Percentiles rank a stretch among this genome's conserved stretches.
Evolutionary conservation across 1,284 basidiomycete species (phyloP).

Genomic region (Hortiboletus rubellus): DNA sequence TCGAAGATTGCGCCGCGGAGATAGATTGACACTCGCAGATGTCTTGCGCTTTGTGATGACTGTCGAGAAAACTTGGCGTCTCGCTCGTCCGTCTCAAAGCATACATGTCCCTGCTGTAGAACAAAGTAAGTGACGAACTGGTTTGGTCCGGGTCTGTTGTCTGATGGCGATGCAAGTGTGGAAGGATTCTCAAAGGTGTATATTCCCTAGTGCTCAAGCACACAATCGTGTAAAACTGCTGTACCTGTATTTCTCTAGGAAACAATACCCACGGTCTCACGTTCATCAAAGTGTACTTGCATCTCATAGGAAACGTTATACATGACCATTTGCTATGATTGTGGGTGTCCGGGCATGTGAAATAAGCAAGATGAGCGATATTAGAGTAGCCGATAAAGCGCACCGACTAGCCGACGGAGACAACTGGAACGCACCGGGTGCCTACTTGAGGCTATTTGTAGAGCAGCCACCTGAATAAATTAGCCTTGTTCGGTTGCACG

Average conservation of each 20-base stretch:
- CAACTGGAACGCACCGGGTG: neutral
- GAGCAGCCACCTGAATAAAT: too few relatives aligned
- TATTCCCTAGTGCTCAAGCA: constrained; percentile 44
- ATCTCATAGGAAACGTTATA: neutral
- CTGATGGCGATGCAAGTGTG: constrained; percentile 46
- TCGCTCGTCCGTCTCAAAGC: constrained; percentile 60
- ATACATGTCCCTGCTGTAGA: constrained; percentile 74
- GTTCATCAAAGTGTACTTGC: constrained; percentile 10
- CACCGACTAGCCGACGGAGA: neutral
- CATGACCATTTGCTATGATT: neutral
- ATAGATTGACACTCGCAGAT: constrained; percentile 42
- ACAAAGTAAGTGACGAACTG: constrained; percentile 48
- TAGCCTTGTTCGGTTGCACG: neutral
- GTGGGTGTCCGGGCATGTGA: neutral
- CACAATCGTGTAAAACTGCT: constrained; percentile 1
- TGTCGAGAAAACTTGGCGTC: constrained; percentile 70
- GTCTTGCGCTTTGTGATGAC: constrained; percentile 70
- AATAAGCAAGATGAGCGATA: neutral
- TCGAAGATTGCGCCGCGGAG: neutral
- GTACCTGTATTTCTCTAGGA: constrained; percentile 7
- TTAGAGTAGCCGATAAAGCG: neutral
- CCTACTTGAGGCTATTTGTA: too few relatives aligned
- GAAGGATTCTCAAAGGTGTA: constrained; percentile 74
- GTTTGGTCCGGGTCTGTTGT: neutral
- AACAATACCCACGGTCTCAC: constrained; percentile 10